Base-by-base conservation (phyloP, 2,329 filamentous ascomycete species). In the Aspergillus carbonarius region DNA sequence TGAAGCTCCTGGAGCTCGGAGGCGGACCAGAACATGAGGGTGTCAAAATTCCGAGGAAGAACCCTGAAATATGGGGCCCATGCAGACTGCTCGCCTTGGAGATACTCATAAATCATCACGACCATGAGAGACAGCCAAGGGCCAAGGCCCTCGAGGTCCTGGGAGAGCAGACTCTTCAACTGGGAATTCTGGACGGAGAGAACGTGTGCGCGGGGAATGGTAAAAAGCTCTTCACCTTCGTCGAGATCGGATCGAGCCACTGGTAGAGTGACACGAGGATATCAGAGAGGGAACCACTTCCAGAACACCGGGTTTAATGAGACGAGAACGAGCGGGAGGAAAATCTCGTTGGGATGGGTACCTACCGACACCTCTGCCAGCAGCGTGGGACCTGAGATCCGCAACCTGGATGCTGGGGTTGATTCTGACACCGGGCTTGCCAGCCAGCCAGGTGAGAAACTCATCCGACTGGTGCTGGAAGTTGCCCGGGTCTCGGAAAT, bases 21-120 rank as follows among this genome's bases (percentile, higher is more conserved):
- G 0, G 83, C 78, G 1, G 83, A 79, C 93, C 93, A 97, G 77
- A 93, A 96, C 90, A 97, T 96, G 63, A 93, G 83, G 2, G 91
- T 96, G 72, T 95, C 85, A 70, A 96, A 96, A 1, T 77, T 69
- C 54, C 72, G 71, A 2, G 92, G 92, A 5, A 96, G 81, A 18
- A 96, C 80, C 58, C 87, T 82, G 64, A 96, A 87, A 74, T 96
- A 96, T 0, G 87, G 82, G 63, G 86, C 85, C 92, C 92, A 96
- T 8, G 76, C 77, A 1, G 92, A 96, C 1, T 76, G 60, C 67
- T 78, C 51, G 74, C 86, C 79, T 51, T 78, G 72, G 73, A 87
- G 82, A 61, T 82, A 80, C 76, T 96, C 92, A 74, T 91, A 91
- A 52, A 96, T 84, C 83, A 96, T 87, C 61, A 90, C 83, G 18